Conservation (phyloP, 2,329 filamentous ascomycete genomes). For the Massarina eburnea region DNA sequence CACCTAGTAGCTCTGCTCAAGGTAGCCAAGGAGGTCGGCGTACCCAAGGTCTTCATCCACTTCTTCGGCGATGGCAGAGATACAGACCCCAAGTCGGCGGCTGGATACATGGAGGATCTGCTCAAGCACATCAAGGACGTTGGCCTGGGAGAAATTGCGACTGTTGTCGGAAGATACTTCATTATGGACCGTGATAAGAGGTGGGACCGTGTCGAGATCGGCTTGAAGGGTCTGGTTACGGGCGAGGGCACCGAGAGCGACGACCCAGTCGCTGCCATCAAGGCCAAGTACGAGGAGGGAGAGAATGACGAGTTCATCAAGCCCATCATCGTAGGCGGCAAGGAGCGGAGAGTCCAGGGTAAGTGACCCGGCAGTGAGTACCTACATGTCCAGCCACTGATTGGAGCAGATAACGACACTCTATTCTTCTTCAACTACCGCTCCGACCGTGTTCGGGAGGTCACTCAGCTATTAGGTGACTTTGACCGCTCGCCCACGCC, state of each 20-base stretch:
- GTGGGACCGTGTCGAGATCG: slow-evolving; percentile 92
- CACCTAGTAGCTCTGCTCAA: slow-evolving; percentile 86
- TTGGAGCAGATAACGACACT: slow-evolving; percentile 73
- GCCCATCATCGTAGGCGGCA: slow-evolving; percentile 90
- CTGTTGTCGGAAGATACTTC: slow-evolving; percentile 93
- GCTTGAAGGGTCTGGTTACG: slow-evolving; percentile 79
- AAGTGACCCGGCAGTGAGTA: slow-evolving; percentile 33
- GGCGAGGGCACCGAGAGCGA: slow-evolving; percentile 84
- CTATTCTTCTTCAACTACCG: slow-evolving; percentile 99
- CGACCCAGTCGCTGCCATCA: slow-evolving; percentile 84
- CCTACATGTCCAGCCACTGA: slow-evolving; percentile 32
- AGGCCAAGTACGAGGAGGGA: slow-evolving; percentile 81
- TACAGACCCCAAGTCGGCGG: slow-evolving; percentile 93
- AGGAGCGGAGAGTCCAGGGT: slow-evolving; percentile 84
- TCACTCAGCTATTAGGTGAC: slow-evolving; percentile 90
- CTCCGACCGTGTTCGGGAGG: slow-evolving; percentile 93
- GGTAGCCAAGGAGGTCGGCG: slow-evolving; percentile 82
- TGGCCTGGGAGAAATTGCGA: slow-evolving; percentile 83
- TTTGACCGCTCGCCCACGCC: slow-evolving; percentile 88
- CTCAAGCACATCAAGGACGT: slow-evolving; percentile 80
- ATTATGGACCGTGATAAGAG: slow-evolving; percentile 99
- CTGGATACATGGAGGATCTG: slow-evolving; percentile 84
- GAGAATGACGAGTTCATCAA: slow-evolving; percentile 98
- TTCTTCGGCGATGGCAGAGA: slow-evolving; percentile 99
- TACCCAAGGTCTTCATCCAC: slow-evolving; percentile 95